These are phyloP conservation scores for Leccinum boreale DNA, from an alignment of 768 basidiomycete genomes.

Conservation along the genomic window DNA sequence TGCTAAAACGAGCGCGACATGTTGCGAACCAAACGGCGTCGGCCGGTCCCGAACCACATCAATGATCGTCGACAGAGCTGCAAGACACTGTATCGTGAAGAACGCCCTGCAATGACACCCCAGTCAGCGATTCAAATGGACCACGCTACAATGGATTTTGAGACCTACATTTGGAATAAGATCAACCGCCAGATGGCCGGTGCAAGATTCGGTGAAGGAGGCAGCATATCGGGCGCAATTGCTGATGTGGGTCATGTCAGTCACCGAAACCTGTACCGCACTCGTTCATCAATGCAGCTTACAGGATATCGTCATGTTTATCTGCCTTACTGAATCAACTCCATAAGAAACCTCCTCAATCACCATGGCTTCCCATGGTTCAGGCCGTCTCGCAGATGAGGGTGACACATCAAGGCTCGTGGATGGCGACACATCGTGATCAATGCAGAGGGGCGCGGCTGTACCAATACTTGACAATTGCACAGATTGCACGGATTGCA, in stretches of 20 bases:
- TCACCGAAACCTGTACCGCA: not conserved
- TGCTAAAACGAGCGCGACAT: slow-evolving; percentile 54
- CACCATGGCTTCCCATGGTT: slow-evolving; percentile 6
- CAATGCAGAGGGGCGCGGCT: not conserved
- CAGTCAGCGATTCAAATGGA: not conserved
- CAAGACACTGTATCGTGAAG: slow-evolving; percentile 44
- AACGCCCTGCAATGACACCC: slow-evolving; percentile 35
- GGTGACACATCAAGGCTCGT: not conserved
- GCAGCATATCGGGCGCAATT: not conserved
- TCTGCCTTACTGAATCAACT: not conserved
- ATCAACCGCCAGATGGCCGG: slow-evolving; percentile 51
- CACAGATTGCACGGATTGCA: not conserved
- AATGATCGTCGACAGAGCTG: slow-evolving; percentile 48
- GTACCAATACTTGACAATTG: not conserved
- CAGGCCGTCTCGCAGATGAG: not conserved
- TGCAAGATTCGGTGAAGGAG: slow-evolving; percentile 25
- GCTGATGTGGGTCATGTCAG: slow-evolving; percentile 6
- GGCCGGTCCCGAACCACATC: slow-evolving; percentile 40
- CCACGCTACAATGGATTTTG: not conserved
- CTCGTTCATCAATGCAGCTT: not conserved
- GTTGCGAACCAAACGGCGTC: slow-evolving; percentile 60
- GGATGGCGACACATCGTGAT: not conserved
- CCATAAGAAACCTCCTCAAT: not conserved
- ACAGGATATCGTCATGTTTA: slow-evolving; percentile 7
- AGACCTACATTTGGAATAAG: slow-evolving; percentile 48